These are phyloP conservation scores for Neurospora tetraspora DNA, from an alignment of 495 filamentous ascomycete species.

Conservation along the genomic window DNA sequence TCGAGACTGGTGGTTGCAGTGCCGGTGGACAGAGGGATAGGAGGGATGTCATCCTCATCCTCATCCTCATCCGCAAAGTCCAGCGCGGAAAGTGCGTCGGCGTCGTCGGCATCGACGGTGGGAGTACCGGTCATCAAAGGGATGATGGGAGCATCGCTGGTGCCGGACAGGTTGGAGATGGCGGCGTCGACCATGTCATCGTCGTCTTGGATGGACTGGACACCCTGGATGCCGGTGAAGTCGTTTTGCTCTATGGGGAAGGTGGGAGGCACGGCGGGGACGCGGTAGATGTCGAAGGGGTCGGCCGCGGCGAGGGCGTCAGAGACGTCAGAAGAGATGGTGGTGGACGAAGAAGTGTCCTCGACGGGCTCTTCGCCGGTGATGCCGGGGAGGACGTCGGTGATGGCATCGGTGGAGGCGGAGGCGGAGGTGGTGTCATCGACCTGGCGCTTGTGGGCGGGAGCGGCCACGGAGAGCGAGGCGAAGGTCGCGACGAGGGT, in stretches of 20 bases:
- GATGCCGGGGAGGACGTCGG: neutral
- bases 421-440: neutral
- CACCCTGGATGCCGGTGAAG: neutral
- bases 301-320: neutral
- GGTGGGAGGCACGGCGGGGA: neutral
- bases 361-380: neutral
- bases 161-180: neutral
- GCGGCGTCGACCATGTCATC: neutral
- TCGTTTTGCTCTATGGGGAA: neutral
- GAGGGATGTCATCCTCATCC: neutral
- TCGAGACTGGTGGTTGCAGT: neutral
- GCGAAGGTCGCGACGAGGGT: neutral
- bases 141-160: neutral
- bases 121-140: neutral
- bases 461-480: neutral
- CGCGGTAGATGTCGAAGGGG: neutral
- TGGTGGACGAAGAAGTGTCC: neutral
- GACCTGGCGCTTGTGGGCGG: neutral
- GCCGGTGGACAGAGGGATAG: neutral
- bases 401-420: neutral
- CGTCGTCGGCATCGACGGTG: neutral
- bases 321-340: neutral
- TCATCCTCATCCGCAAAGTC: neutral
- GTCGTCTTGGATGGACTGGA: neutral
- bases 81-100: neutral